phyloP scores from a whole-genome alignment of 2,329 filamentous ascomycete species.

The Xylariaceae sp. region DNA sequence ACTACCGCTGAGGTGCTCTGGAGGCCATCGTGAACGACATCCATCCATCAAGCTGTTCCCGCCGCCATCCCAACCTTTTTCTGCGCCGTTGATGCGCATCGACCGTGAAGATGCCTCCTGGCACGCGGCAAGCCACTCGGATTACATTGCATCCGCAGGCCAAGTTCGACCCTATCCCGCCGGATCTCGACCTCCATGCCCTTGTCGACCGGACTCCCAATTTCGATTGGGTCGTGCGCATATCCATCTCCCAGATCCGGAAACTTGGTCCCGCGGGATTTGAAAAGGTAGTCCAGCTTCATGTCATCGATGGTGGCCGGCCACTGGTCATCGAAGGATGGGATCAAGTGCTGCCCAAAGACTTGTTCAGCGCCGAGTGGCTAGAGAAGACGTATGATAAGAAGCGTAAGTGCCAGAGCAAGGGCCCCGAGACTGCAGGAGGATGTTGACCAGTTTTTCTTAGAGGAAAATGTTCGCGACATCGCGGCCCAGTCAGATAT shows the following conservation, averaged over 20 bases:
- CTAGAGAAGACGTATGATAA: constrained; percentile 69
- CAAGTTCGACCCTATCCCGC: constrained; percentile 85
- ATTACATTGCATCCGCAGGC: constrained; percentile 68
- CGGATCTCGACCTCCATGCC: constrained; percentile 67
- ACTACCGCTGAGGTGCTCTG: too few relatives aligned
- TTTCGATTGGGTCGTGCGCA: constrained; percentile 78
- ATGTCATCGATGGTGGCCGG: constrained; percentile 78
- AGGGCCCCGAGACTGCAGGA: neutral
- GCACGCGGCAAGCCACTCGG: too few relatives aligned
- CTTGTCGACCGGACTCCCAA: constrained; percentile 75
- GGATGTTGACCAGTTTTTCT: constrained; percentile 14
- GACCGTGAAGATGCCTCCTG: constrained; percentile 58
- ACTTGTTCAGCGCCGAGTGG: constrained; percentile 76
- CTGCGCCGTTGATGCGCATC: too few relatives aligned
- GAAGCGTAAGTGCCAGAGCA: constrained; percentile 51
- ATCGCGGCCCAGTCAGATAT: constrained; percentile 65
- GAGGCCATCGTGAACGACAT: too few relatives aligned
- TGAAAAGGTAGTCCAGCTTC: constrained; percentile 73
- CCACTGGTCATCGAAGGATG: constrained; percentile 90
- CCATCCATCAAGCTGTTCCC: neutral
- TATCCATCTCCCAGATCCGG: constrained; percentile 71
- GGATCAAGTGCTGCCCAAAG: constrained; percentile 63
- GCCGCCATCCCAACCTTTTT: constrained; percentile 1
- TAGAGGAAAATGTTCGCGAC: constrained; percentile 80
- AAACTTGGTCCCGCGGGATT: constrained; percentile 71